A percentile compares a stretch with the other conserved stretches of the same genome.
Conservation (phyloP, 1,284 basidiomycete species). For the Trichosporon inkin region DNA sequence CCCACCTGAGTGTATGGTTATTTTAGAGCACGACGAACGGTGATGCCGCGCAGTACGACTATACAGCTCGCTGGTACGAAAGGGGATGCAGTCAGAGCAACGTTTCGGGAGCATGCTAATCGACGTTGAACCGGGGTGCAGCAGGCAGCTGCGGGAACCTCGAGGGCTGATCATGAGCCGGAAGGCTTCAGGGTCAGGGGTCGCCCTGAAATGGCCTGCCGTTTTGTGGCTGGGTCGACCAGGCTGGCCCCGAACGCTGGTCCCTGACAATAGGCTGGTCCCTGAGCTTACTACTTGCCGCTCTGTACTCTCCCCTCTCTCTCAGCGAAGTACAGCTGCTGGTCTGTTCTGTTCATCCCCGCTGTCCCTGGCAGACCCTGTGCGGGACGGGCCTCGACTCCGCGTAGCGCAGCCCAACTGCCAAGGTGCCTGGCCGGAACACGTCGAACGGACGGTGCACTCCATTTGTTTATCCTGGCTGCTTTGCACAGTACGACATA, state of each 20-base stretch:
- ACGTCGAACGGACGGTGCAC: not conserved
- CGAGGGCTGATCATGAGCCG: not conserved
- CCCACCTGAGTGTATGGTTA: no score
- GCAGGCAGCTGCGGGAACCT: no score
- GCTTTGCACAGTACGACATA: no score
- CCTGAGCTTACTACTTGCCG: no score
- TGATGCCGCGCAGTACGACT: no score
- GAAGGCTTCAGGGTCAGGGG: not conserved
- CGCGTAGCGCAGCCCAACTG: not conserved
- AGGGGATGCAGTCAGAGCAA: not conserved
- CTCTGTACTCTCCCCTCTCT: not conserved
- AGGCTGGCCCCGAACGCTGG: no score
- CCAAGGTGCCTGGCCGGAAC: conserved; percentile 4
- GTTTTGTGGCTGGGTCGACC: not conserved
- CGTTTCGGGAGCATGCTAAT: conserved; percentile 7
- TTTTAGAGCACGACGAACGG: no score
- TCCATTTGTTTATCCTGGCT: no score
- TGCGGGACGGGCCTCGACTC: conserved; percentile 8
- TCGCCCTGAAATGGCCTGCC: not conserved
- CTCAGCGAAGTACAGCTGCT: not conserved
- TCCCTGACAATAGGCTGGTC: no score
- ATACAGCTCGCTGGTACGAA: not conserved
- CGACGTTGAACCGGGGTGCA: not conserved
- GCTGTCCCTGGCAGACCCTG: not conserved
- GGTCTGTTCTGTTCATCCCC: not conserved